Evolutionary conservation across 1,139 yeast genomes (phyloP), one percentile per base, ranked within the genome.

Genomic region (Scheffersomyces parashehatae): DNA sequence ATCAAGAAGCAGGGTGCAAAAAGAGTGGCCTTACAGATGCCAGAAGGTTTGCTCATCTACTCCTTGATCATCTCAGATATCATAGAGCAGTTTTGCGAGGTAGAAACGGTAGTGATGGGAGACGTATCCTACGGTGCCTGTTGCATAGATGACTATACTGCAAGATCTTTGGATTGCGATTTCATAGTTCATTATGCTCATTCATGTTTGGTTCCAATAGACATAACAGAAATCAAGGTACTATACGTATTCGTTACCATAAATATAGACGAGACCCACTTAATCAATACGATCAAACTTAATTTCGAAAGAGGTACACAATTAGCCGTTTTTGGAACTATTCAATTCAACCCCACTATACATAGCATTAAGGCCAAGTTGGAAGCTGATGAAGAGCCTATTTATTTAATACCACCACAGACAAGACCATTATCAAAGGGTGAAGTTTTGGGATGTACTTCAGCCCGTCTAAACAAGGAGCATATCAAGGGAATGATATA

Each of bases 111-210:
- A 1, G 95, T 93, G 4, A 95, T 93, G 99, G 99, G 99, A 2
- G 99, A 93, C 64, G 99, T 93, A 0, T 89, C 97, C 0, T 93
- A 93, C 58, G 99, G 99, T 29, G 99, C 99, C 0, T 93, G 99
- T 61, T 93, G 99, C 66, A 90, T 93, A 41, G 99, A 93, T 62
- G 99, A 93, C 61, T 93, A 77, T 60, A 91, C 99, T 0, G 99
- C 99, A 3, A 73, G 91, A 47, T 84, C 98, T 0, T 68, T 93
- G 37, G 96, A 88, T 43, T 95, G 99, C 65, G 99, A 93, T 61
- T 87, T 91, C 54, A 83, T 93, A 45, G 90, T 93, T 10, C 99
- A 95, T 66, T 93, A 93, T 65, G 99, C 99, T 2, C 99, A 93
- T 63, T 90, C 97, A 11, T 93, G 99, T 66, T 73, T 93, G 40